These are phyloP conservation scores for Cyberlindnera subsufficiens DNA, from an alignment of 805 yeast genomes.

Conservation along the genomic window DNA sequence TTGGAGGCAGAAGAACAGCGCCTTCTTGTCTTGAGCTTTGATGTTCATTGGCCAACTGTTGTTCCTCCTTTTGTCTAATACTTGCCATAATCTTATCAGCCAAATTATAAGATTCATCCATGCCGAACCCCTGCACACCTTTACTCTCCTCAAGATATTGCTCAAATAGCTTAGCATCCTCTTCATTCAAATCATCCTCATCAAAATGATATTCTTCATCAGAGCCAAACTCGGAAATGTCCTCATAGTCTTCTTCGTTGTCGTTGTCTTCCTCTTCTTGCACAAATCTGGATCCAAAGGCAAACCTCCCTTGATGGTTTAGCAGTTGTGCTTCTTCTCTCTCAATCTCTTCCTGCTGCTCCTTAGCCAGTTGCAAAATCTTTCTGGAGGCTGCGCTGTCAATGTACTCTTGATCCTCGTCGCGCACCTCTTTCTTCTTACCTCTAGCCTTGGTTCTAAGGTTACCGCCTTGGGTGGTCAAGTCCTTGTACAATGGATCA, in stretches of 20 bases:
- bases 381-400: constrained; percentile 81
- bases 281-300: constrained; percentile 30
- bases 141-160: constrained; percentile 51
- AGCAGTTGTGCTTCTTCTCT: constrained; percentile 56
- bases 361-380: constrained; percentile 83
- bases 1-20: constrained; percentile 87
- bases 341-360: constrained; percentile 87
- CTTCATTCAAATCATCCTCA: constrained; percentile 63
- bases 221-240: constrained; percentile 39
- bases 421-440: constrained; percentile 33
- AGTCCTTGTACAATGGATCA: constrained; percentile 73
- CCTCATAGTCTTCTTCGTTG: constrained; percentile 32
- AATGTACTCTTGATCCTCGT: constrained; percentile 53
- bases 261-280: constrained; percentile 39
- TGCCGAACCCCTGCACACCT: constrained; percentile 26
- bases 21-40: constrained; percentile 43
- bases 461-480: constrained; percentile 69
- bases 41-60: constrained; percentile 25
- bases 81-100: constrained; percentile 95
- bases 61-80: constrained; percentile 64
- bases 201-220: constrained; percentile 51
- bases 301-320: constrained; percentile 23
- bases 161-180: constrained; percentile 81
- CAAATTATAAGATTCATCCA: constrained; percentile 50
- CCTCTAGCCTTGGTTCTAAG: constrained; percentile 40